Base-by-base conservation (phyloP, 257 asterid species). In the Marsdenia floribunda region DNA sequence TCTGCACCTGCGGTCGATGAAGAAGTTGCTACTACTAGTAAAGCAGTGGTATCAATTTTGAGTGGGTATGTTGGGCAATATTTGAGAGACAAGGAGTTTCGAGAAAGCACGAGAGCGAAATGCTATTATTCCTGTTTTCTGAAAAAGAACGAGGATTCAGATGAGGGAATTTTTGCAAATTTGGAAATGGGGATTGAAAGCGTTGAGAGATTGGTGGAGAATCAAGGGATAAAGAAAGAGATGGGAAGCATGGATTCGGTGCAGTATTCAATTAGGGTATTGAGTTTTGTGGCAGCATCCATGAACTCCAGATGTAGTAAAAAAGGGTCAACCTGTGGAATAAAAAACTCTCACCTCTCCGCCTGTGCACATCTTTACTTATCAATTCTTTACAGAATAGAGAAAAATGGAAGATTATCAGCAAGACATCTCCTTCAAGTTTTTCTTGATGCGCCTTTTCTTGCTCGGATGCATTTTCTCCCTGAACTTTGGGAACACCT, bases 401-500 rank as follows among this genome's bases (percentile, higher is more conserved):
- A 82, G 29, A 89, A 73, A 77, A 89, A 85, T 19, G 93, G 88
- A 38, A 83, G 81, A 75, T 78, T 85, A 52, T 82, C 97, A 11
- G 96, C 97, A 0, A 82, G 85, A 63, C 88, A 92, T 61, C 77
- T 92, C 18, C 77, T 92, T 40, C 91, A 85, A 11, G 90, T 88
- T 0, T 92, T 92, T 60, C 71, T 76, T 15, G 92, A 88, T 49
- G 85, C 91, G 0, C 97, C 98, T 3, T 81, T 68, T 74, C 80
- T 89, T 8, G 90, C 94, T 2, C 84, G 98, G n/a, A 85, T 87
- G n/a, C 88, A 75, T 72, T 77, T 92, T 80, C 89, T 92, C 35
- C 92, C 92, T 18, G 88, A 89, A 22, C 79, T 92, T 58, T 90
- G 98, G 98, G 93, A 89, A 70, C 94, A 92, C 79, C 78, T 92